Conservation (phyloP, 2,329 filamentous ascomycete species). For the Dryadomyces sulphureus region DNA sequence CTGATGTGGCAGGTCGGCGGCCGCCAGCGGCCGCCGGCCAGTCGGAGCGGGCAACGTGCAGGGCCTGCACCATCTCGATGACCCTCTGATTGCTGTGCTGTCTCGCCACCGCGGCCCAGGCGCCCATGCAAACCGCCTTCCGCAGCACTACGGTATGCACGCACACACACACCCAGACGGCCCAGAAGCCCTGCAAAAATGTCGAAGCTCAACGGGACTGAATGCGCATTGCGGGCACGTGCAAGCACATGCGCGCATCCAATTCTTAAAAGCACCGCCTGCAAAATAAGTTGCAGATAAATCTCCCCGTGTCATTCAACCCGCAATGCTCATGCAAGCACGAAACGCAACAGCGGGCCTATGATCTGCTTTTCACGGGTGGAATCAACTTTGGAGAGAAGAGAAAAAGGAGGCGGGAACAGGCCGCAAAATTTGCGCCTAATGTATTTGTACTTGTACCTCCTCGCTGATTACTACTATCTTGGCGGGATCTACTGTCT, state of each 20-base stretch:
- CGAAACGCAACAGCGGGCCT: conserved; percentile 27
- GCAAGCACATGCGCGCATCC: conserved; percentile 32
- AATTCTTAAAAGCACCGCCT: conserved; percentile 48
- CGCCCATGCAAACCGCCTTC: too few species aligned
- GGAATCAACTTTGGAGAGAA: conserved; percentile 39
- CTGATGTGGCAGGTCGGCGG: neutral
- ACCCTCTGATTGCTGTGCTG: too few species aligned
- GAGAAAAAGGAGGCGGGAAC: conserved; percentile 13
- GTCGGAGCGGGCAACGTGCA: neutral
- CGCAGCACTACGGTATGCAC: too few species aligned
- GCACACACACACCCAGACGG: neutral
- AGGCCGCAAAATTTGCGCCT: neutral
- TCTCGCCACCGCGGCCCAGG: too few species aligned
- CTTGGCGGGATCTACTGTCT: too few species aligned
- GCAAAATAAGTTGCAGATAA: conserved; percentile 18
- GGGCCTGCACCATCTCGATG: neutral
- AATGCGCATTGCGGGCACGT: conserved; percentile 24
- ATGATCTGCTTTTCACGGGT: conserved; percentile 34
- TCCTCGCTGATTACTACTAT: too few species aligned
- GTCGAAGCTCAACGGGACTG: conserved; percentile 52
- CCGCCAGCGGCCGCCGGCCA: too few species aligned
- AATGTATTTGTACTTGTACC: too few species aligned
- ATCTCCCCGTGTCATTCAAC: conserved; percentile 48
- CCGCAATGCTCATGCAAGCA: conserved; percentile 20
- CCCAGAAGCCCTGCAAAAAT: conserved; percentile 16